Conservation (phyloP, 345 rosid species). For the Eucalyptus tenuipes region DNA sequence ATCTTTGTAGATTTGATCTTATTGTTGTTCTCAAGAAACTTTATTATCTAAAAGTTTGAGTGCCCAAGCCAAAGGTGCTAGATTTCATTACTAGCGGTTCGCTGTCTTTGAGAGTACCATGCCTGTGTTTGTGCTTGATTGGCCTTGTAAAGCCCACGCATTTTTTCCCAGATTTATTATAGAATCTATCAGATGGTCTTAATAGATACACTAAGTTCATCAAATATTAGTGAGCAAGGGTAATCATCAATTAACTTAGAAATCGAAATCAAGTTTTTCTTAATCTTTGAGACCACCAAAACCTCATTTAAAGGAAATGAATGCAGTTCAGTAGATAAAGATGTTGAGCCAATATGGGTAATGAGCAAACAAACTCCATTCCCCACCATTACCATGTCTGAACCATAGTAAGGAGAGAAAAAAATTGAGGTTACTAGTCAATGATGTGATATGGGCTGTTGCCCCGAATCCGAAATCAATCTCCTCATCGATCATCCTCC, state of each 20-base stretch:
- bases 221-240: background rate
- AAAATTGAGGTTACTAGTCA: background rate
- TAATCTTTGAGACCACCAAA: background rate
- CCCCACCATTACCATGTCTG: background rate
- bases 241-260: background rate
- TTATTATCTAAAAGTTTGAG: background rate
- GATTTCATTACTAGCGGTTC: background rate
- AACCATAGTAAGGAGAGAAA: background rate
- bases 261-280: background rate
- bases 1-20: background rate
- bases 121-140: background rate
- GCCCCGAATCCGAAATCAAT: rapidly evolving
- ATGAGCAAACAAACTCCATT: background rate
- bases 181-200: background rate
- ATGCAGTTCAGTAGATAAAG: background rate
- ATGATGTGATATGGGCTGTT: background rate
- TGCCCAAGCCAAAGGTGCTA: background rate
- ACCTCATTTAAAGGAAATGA: background rate
- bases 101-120: background rate
- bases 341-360: background rate
- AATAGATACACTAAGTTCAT: background rate
- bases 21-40: background rate
- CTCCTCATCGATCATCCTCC: background rate
- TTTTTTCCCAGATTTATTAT: background rate
- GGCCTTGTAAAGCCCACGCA: background rate